Evolutionary conservation across 2,329 filamentous ascomycete species (phyloP), one percentile per base, ranked within the genome.

Genomic region (Ophiognomonia clavigignenti-juglandacearum): DNA sequence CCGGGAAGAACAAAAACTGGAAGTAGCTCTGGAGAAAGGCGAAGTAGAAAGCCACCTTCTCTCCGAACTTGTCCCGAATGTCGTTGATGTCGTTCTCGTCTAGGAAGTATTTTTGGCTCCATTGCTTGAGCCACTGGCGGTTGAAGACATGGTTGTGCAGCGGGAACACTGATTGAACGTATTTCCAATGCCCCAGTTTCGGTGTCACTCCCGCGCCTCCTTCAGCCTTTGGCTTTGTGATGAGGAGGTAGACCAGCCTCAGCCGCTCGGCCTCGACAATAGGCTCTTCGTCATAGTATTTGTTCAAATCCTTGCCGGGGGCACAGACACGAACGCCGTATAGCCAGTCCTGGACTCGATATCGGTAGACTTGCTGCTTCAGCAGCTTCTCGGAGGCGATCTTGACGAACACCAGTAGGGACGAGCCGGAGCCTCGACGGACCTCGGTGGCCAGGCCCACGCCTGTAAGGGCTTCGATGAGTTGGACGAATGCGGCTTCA

Each of bases 1-100:
- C 87, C 0, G 90, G 90, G 50, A 92, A 85, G n/a, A 87, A 66
- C 22, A 96, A 73, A 61, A 95, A 95, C 49, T 81, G 75, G 61
- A 95, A 95, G 67, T 97, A 97, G 27, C 85, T 85, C 61, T 95
- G 88, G 26, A 95, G 77, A 61, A 97, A 97, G 32, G 91, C 89
- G 64, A 96, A 97, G 70, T 97, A 97, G 65, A 95, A 95, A 29
- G 88, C 92, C 49, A 96, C 86, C 62, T 82, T 85, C 64, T 92
- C 85, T 40, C 88, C 88, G 63, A 90, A 89, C 54, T 83, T 75
- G 60, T 89, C 76, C 22, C 86, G 80, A 53, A 95, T 89, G 39
- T 80, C 75, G 59, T 86, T 80, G n/a, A 95, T 70, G 57, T 89
- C 80, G 41, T 74, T 64, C 29, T 80, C 68, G 45, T 81, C 79